Conservation (phyloP, 1,139 yeast genomes). For the Saccharomyces hybrid region DNA sequence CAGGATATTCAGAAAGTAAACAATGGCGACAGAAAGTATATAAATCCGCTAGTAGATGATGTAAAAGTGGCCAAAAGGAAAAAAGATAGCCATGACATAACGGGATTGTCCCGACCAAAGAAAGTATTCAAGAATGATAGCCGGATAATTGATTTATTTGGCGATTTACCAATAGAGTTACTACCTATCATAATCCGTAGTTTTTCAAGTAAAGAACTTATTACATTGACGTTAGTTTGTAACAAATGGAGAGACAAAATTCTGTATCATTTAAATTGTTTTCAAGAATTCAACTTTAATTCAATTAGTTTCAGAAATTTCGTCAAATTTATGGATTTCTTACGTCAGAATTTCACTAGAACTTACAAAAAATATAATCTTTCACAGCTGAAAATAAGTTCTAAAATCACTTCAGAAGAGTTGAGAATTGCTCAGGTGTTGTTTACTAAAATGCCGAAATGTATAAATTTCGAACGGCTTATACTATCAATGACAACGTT, state of each 20-base stretch:
- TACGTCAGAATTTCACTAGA: not conserved
- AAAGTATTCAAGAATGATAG: not conserved
- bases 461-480: slow-evolving; percentile 10
- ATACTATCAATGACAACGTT: slow-evolving; percentile 18
- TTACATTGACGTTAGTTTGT: slow-evolving; percentile 15
- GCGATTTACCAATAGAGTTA: slow-evolving; percentile 23
- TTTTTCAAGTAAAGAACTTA: slow-evolving; percentile 18
- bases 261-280: slow-evolving; percentile 4
- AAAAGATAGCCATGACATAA: not conserved
- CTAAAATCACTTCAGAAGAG: slow-evolving; percentile 21
- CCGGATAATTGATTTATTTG: slow-evolving; percentile 18
- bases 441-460: slow-evolving; percentile 8
- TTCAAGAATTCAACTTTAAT: slow-evolving; percentile 14
- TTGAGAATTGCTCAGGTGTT: slow-evolving; percentile 14
- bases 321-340: not conserved
- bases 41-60: slow-evolving; percentile 20
- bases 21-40: slow-evolving; percentile 9
- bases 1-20: not conserved
- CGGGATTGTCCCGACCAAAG: not conserved
- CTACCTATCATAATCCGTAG: slow-evolving; percentile 15
- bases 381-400: slow-evolving; percentile 12
- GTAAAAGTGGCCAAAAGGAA: slow-evolving; percentile 5
- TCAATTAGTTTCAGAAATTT: slow-evolving; percentile 13
- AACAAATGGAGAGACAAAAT: slow-evolving; percentile 22
- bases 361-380: not conserved